These are phyloP conservation scores for Ustilago sp. DNA, from an alignment of 1,284 basidiomycete genomes.

Conservation along the genomic window DNA sequence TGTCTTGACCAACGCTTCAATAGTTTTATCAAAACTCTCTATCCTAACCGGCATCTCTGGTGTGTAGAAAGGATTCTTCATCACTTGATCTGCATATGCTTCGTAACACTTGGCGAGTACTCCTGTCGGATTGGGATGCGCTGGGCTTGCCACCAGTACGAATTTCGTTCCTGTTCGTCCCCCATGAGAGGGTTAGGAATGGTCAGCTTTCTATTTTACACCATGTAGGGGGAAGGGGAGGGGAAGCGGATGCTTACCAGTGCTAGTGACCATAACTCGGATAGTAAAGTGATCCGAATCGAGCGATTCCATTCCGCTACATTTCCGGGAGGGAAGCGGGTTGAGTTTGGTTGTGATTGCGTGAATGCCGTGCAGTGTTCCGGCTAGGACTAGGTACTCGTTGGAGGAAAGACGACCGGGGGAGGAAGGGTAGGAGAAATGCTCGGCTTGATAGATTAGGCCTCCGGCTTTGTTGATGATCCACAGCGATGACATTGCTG, in stretches of 20 bases:
- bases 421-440: slow-evolving; percentile 69
- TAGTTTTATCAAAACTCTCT: slow-evolving; percentile 82
- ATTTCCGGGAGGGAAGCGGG: slow-evolving; percentile 73
- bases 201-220: neutral
- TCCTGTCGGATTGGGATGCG: slow-evolving; percentile 74
- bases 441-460: slow-evolving; percentile 91
- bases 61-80: slow-evolving; percentile 99
- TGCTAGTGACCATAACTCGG: slow-evolving; percentile 87
- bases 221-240: neutral
- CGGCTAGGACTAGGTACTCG: slow-evolving; percentile 95
- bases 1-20: slow-evolving; percentile 55
- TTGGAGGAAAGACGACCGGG: slow-evolving; percentile 79
- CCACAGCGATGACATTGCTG: slow-evolving; percentile 75
- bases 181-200: neutral
- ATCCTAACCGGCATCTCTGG: slow-evolving; percentile 98
- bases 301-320: slow-evolving; percentile 89
- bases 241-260: slow-evolving; percentile 75
- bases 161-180: slow-evolving; percentile 88
- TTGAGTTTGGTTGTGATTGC: slow-evolving; percentile 94
- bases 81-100: slow-evolving; percentile 89
- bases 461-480: slow-evolving; percentile 99
- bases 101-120: slow-evolving; percentile 83
- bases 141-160: slow-evolving; percentile 84
- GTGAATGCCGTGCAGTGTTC: slow-evolving; percentile 96
- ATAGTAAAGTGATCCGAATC: slow-evolving; percentile 94